A percentile compares a stretch with the other conserved stretches of the same genome.
phyloP scores from a whole-genome alignment of 768 basidiomycete genomes.

The Kwoniella newhampshirensis region DNA sequence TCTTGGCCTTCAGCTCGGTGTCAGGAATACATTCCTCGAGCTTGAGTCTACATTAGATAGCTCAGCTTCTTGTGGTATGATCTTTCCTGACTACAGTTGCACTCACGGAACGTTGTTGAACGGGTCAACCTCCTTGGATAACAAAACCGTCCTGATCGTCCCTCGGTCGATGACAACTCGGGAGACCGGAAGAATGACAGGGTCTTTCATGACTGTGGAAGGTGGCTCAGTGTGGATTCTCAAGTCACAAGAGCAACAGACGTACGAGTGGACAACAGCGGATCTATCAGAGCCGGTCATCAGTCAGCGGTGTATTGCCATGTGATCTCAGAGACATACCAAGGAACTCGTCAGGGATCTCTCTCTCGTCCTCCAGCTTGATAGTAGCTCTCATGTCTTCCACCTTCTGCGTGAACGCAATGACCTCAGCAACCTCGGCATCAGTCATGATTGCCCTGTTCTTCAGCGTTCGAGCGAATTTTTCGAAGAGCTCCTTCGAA shows the following conservation, averaged over 20 bases:
- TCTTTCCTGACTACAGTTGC: not conserved
- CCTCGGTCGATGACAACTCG: slow-evolving; percentile 74
- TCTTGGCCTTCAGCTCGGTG: slow-evolving; percentile 68
- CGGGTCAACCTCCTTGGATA: slow-evolving; percentile 89
- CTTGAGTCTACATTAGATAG: slow-evolving; percentile 41
- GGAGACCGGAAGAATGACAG: slow-evolving; percentile 85
- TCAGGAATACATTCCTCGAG: slow-evolving; percentile 57
- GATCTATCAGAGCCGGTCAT: slow-evolving; percentile 7
- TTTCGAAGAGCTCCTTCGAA: slow-evolving; percentile 74
- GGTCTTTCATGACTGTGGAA: slow-evolving; percentile 91
- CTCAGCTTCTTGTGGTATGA: too few relatives aligned
- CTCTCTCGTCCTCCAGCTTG: slow-evolving; percentile 76
- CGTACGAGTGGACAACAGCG: slow-evolving; percentile 17
- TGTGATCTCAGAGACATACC: too few relatives aligned
- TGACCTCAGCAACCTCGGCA: slow-evolving; percentile 69
- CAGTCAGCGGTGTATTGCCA: too few relatives aligned
- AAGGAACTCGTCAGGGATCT: slow-evolving; percentile 91
- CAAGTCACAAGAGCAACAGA: not conserved
- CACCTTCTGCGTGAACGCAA: slow-evolving; percentile 72
- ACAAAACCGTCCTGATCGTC: slow-evolving; percentile 90
- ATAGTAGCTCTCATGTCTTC: slow-evolving; percentile 77
- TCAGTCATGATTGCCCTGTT: slow-evolving; percentile 69
- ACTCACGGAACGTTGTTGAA: slow-evolving; percentile 89
- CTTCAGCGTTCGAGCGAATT: slow-evolving; percentile 67
- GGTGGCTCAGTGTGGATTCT: slow-evolving; percentile 68